Percentiles rank a stretch among this genome's conserved stretches.
phyloP scores from a whole-genome alignment of 2,329 filamentous ascomycete species.

The Coniochaeta ligniaria region DNA sequence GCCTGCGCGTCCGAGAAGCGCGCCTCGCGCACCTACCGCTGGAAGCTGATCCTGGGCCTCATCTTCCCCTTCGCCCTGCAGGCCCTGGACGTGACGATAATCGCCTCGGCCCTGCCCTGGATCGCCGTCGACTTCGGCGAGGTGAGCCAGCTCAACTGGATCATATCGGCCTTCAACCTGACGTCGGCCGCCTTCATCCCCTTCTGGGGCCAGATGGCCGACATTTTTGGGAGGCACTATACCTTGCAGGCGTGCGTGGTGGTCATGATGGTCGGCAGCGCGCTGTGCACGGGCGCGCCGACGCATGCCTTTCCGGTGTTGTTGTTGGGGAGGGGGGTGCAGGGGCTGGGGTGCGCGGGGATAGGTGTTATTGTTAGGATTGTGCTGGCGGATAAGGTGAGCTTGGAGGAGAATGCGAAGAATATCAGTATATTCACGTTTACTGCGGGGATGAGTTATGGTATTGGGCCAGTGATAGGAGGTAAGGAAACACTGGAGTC shows the following conservation, averaged over 20 bases:
- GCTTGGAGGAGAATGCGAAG: constrained; percentile 51
- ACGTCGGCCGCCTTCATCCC: constrained; percentile 62
- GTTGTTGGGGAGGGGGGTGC: constrained; percentile 54
- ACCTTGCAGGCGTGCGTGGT: constrained; percentile 50
- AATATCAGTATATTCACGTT: constrained; percentile 58
- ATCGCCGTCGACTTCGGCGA: constrained; percentile 59
- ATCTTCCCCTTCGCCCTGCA: constrained; percentile 54
- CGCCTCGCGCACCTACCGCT: constrained; percentile 32
- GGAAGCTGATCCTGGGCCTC: constrained; percentile 52
- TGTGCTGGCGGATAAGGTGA: constrained; percentile 59
- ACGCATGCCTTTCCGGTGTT: constrained; percentile 48
- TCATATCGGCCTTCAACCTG: constrained; percentile 62
- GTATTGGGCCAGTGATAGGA: constrained; percentile 54
- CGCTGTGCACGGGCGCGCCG: constrained; percentile 52
- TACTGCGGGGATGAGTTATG: constrained; percentile 51
- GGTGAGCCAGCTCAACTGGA: constrained; percentile 58
- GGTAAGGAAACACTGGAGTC: constrained; percentile 19
- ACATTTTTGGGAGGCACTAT: constrained; percentile 57
- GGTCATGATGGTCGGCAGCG: constrained; percentile 51
- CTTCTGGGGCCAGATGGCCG: constrained; percentile 56
- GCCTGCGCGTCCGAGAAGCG: not conserved
- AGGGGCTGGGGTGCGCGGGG: constrained; percentile 55
- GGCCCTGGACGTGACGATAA: constrained; percentile 56
- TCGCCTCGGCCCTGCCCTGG: constrained; percentile 51
- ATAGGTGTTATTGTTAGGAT: constrained; percentile 53